A percentile compares a stretch with the other conserved stretches of the same genome.
Evolutionary conservation across 352 stramenopile species (phyloP).

Genomic region (Globisporangium nagaii): DNA sequence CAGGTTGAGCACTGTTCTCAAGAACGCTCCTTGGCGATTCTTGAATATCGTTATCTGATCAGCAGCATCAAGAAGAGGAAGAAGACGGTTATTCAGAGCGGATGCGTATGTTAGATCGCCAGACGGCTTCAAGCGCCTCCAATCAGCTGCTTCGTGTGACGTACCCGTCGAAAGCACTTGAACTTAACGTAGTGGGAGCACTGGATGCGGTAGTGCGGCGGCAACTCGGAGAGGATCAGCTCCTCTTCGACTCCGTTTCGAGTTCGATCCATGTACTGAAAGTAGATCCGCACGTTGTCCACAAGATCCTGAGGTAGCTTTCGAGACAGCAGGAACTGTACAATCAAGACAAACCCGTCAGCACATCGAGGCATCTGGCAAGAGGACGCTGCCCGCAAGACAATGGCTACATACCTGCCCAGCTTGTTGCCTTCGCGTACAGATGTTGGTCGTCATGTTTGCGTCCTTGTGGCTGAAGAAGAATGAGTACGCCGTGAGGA

Average conservation of each 20-base stretch:
- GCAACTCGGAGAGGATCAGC: conserved; percentile 34
- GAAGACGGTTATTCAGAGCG: too few species aligned
- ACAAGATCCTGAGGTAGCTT: conserved; percentile 27
- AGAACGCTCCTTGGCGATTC: conserved; percentile 38
- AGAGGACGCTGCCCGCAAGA: too few species aligned
- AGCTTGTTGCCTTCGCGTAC: conserved; percentile 54
- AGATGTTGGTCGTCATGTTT: conserved; percentile 53
- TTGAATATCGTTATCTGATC: conserved; percentile 36
- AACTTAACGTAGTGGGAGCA: conserved; percentile 50
- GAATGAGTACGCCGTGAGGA: conserved; percentile 66
- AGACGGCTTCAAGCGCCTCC: background rate
- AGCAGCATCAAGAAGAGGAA: background rate
- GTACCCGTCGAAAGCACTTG: conserved; percentile 30
- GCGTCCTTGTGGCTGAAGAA: conserved; percentile 67
- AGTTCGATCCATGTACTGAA: conserved; percentile 71
- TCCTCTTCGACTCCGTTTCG: conserved; percentile 52
- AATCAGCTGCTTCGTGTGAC: background rate
- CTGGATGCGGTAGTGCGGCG: conserved; percentile 41
- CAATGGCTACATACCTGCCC: too few species aligned
- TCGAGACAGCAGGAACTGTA: conserved; percentile 37
- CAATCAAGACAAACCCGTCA: too few species aligned
- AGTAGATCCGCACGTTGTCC: conserved; percentile 41
- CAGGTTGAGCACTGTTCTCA: conserved; percentile 36
- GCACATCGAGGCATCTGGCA: too few species aligned
- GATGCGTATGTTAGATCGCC: background rate